phyloP scores from a whole-genome alignment of 208 protist genomes.

The Zelonia costaricensis region DNA sequence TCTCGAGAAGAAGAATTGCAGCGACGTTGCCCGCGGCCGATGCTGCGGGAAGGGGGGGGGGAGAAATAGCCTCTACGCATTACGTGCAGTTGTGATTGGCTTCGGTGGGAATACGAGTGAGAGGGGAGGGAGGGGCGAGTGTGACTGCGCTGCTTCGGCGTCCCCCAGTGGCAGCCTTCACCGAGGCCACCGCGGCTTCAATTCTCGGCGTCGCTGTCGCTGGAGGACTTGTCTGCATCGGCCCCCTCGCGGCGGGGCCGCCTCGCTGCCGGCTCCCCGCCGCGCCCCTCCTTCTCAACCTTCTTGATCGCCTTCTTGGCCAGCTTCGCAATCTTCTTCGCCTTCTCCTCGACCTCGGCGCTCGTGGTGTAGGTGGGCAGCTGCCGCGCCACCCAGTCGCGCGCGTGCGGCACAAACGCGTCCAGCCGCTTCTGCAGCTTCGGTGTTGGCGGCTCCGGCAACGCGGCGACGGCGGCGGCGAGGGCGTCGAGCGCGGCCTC shows the following conservation, averaged over 20 bases:
- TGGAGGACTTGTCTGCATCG: slow-evolving; percentile 9
- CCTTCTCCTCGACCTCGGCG: slow-evolving; percentile 48
- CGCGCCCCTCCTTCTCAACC: slow-evolving; percentile 12
- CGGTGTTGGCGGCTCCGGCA: slow-evolving; percentile 35
- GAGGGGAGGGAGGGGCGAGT: background rate
- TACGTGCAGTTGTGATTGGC: background rate
- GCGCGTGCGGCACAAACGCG: slow-evolving; percentile 48
- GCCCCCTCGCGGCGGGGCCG: slow-evolving; percentile 18
- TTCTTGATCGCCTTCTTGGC: slow-evolving; percentile 25
- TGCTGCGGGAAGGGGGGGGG: no score
- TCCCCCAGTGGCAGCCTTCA: no score
- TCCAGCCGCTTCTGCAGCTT: slow-evolving; percentile 63
- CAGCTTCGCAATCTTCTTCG: slow-evolving; percentile 50
- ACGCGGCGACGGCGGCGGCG: slow-evolving; percentile 30
- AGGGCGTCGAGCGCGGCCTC: slow-evolving; percentile 39
- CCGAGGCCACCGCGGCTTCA: no score
- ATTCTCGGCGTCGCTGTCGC: slow-evolving; percentile 15
- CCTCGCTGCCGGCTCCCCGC: slow-evolving; percentile 14
- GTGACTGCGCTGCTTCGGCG: background rate
- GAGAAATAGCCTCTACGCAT: no score
- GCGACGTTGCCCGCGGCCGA: no score
- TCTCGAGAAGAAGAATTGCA: no score
- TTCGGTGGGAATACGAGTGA: background rate
- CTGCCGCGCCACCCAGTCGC: slow-evolving; percentile 56
- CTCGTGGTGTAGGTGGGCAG: slow-evolving; percentile 50